phyloP scores from a whole-genome alignment of 768 basidiomycete species.

The Pilatotrama ljubarskyi region DNA sequence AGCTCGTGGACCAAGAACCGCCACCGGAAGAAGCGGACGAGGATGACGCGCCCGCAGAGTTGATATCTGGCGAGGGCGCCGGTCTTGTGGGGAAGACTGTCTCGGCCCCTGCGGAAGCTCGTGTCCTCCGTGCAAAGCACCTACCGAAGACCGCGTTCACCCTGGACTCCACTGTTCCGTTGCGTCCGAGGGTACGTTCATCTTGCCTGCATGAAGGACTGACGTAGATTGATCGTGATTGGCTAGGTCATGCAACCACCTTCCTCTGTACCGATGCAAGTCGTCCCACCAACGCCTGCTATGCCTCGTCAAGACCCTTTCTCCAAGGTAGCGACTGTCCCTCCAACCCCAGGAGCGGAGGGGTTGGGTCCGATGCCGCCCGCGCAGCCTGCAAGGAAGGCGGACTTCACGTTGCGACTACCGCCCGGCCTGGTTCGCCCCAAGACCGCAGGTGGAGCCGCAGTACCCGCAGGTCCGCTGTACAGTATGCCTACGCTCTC shows the following conservation, averaged over 20 bases:
- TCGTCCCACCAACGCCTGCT: conserved; percentile 20
- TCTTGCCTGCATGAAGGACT: not conserved
- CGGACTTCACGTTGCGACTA: conserved; percentile 8
- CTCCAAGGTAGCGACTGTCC: not conserved
- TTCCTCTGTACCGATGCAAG: not conserved
- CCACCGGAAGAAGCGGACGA: conserved; percentile 53
- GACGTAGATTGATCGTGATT: not conserved
- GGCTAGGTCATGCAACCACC: conserved; percentile 1
- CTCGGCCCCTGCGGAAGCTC: conserved; percentile 25
- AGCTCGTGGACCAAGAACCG: conserved; percentile 52
- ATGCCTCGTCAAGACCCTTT: conserved; percentile 11
- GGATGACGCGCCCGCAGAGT: conserved; percentile 36
- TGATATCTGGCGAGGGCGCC: conserved; percentile 4
- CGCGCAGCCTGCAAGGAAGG: not conserved
- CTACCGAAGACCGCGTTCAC: conserved; percentile 69
- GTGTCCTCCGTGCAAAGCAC: conserved; percentile 51
- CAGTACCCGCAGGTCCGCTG: conserved; percentile 7
- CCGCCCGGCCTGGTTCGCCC: conserved; percentile 4
- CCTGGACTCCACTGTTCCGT: conserved; percentile 39
- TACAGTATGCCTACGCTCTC: conserved; percentile 22
- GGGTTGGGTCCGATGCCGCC: not conserved
- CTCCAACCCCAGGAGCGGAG: not conserved
- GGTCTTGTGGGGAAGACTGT: conserved; percentile 7
- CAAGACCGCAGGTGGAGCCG: not conserved
- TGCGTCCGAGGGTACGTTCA: conserved; percentile 24